A percentile compares a stretch with the other conserved stretches of the same genome.
These are phyloP conservation scores for Liriodendron chinense DNA, from an alignment of 164 flowering plant genomes.

Conservation along the genomic window DNA sequence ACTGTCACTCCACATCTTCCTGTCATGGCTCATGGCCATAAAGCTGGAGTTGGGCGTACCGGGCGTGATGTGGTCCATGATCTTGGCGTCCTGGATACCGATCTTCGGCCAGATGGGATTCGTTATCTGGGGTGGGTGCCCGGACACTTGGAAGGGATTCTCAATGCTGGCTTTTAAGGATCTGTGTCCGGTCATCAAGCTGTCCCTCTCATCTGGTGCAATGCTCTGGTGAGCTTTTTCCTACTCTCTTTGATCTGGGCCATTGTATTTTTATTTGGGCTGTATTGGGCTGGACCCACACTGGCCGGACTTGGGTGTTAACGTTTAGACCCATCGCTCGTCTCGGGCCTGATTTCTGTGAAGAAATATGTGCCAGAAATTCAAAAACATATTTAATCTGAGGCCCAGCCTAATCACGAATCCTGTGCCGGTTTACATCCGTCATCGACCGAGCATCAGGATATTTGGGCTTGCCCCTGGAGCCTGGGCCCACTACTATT, in stretches of 20 bases:
- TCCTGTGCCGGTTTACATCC: too few relatives aligned
- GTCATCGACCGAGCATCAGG: too few relatives aligned
- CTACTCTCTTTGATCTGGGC: background rate
- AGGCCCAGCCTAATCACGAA: too few relatives aligned
- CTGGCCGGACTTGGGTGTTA: background rate
- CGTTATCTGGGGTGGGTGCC: slow-evolving; percentile 41
- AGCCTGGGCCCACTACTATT: too few relatives aligned
- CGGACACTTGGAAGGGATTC: slow-evolving; percentile 59
- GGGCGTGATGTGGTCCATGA: slow-evolving; percentile 42
- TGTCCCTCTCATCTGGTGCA: slow-evolving; percentile 57
- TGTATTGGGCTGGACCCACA: background rate
- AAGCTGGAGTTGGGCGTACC: slow-evolving; percentile 30
- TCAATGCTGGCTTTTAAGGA: slow-evolving; percentile 46
- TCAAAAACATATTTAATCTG: too few relatives aligned
- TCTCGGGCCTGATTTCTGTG: too few relatives aligned
- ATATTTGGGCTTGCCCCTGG: too few relatives aligned
- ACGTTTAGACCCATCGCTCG: background rate
- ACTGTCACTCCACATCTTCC: slow-evolving; percentile 31
- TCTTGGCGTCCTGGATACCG: slow-evolving; percentile 42
- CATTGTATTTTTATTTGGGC: background rate
- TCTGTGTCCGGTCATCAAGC: slow-evolving; percentile 51
- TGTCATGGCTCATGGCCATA: slow-evolving; percentile 46
- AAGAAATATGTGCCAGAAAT: too few relatives aligned
- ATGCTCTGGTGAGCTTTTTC: slow-evolving; percentile 53
- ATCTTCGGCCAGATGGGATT: slow-evolving; percentile 37